These are phyloP conservation scores for Fragaria ananassa DNA, from an alignment of 306 rosid genomes.

Conservation along the genomic window DNA sequence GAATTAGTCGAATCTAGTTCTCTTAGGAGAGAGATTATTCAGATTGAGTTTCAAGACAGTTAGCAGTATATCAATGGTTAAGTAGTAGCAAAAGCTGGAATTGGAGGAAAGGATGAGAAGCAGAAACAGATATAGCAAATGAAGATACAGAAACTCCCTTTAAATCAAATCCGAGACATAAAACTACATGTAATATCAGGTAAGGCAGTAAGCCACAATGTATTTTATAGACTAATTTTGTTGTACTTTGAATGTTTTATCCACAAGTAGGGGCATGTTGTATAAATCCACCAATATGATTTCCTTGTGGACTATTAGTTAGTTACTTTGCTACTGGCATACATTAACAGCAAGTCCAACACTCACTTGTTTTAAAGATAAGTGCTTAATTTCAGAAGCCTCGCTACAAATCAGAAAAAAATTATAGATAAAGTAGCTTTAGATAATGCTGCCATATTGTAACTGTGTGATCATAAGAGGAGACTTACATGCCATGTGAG, in stretches of 20 bases:
- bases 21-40: background rate
- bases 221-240: background rate
- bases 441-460: background rate
- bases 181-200: background rate
- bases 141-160: background rate
- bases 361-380: background rate
- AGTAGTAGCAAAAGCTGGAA: background rate
- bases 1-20: background rate
- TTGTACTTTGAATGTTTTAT: background rate
- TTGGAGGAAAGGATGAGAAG: background rate
- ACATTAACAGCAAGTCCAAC: background rate
- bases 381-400: background rate
- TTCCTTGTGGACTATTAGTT: background rate
- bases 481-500: slow-evolving; percentile 92
- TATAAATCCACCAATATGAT: background rate
- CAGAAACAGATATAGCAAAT: background rate
- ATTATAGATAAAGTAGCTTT: background rate
- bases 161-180: background rate
- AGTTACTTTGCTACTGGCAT: background rate
- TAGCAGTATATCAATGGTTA: background rate
- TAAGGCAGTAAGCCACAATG: background rate
- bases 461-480: background rate
- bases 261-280: background rate
- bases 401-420: background rate
- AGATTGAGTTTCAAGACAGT: background rate